Base-by-base conservation (phyloP, 495 filamentous ascomycete species). In the Trichoderma asperelloides region DNA sequence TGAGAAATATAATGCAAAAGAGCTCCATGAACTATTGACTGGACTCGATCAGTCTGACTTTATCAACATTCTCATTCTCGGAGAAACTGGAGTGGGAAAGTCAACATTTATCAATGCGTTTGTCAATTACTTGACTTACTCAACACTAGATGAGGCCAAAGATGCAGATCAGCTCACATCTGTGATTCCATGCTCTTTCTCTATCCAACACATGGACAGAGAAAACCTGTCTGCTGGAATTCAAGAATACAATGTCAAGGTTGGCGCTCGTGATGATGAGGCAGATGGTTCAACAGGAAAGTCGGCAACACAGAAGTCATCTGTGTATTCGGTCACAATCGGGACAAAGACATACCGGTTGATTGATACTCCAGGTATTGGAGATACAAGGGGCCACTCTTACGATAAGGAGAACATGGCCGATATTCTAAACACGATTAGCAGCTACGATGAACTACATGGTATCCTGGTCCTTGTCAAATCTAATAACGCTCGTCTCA, bases 391-490 rank as follows among this genome's bases (percentile, higher is more conserved):
- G 11, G 80, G 79, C 0, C 7, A 76, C 0, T 63, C 67, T 0
- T 70, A 74, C 11, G 80, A 82, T 67, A 71, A 73, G 12, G 68
- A 76, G 68, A 83, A 83, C 65, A 80, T 81, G 77, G 73, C 69
- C 18, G 74, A 82, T 65, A 77, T 82, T 33, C 68, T 82, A 0
- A 2, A 11, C 2, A 71, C 69, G 0, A 67, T 82, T 9, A 67
- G 72, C 49, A 71, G 25, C 23, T 79, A 79, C 43, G 69, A 78
- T 9, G 49, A 77, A 1, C 70, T 81, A 1, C 78, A 81, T 68
- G 78, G 79, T 69, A 68, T 84, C 70, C 49, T 84, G 69, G 73
- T 83, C 71, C 69, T 84, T 69, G 62, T 86, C 72, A 75, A 84
- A 77, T 55, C 81, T 65, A 71, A 82, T 69, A 70, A 69, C 13